These are phyloP conservation scores for Pochonia chlamydosporia DNA, from an alignment of 2,329 filamentous ascomycete species.

Conservation along the genomic window DNA sequence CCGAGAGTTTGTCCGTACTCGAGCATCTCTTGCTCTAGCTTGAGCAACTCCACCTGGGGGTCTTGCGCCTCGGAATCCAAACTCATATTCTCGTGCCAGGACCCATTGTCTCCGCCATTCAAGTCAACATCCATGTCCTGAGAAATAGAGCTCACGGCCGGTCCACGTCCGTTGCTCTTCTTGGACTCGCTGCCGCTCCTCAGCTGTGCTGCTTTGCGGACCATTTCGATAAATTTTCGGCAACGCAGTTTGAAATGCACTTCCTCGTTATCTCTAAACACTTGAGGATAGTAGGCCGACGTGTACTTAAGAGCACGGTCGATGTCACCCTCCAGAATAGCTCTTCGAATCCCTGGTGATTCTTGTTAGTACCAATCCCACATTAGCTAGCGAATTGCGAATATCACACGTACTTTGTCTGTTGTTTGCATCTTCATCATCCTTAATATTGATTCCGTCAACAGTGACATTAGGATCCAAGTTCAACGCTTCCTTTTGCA, in stretches of 20 bases:
- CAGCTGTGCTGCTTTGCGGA: conserved; percentile 65
- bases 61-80: conserved; percentile 39
- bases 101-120: conserved; percentile 34
- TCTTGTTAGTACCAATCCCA: conserved; percentile 5
- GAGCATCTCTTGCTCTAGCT: conserved; percentile 64
- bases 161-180: conserved; percentile 34
- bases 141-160: conserved; percentile 26
- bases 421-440: conserved; percentile 81
- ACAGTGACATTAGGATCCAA: conserved; percentile 47
- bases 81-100: conserved; percentile 45
- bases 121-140: conserved; percentile 53
- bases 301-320: conserved; percentile 84
- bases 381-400: not conserved
- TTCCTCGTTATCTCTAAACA: conserved; percentile 73
- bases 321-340: conserved; percentile 87
- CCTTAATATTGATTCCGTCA: conserved; percentile 60
- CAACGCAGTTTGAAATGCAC: conserved; percentile 86
- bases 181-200: conserved; percentile 42
- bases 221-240: conserved; percentile 94
- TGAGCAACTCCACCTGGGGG: conserved; percentile 28
- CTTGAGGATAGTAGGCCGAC: conserved; percentile 69
- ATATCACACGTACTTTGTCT: conserved; percentile 62
- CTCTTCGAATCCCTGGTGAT: conserved; percentile 68
- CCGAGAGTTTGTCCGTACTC: conserved; percentile 74
- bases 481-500: conserved; percentile 65